These are phyloP conservation scores for Adansonia grandidieri DNA, from an alignment of 441 rosid species.

Conservation along the genomic window DNA sequence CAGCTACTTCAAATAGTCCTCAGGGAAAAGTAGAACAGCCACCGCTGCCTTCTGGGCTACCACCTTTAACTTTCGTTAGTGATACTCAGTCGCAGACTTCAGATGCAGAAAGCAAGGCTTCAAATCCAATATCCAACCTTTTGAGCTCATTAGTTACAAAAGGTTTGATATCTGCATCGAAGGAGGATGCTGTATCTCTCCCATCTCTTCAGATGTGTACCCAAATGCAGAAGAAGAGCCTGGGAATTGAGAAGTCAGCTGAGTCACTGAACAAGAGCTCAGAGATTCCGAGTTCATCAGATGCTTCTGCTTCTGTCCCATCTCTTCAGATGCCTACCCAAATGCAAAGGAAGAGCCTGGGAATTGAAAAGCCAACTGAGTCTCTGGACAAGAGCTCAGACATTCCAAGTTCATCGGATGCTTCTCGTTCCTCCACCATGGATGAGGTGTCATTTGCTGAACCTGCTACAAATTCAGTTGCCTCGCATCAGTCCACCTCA, in stretches of 20 bases:
- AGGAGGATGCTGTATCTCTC: slow-evolving; percentile 49
- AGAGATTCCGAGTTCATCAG: slow-evolving; percentile 14
- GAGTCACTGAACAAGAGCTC: slow-evolving; percentile 30
- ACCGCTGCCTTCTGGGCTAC: slow-evolving; percentile 46
- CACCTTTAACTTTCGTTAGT: slow-evolving; percentile 37
- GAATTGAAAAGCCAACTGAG: slow-evolving; percentile 32
- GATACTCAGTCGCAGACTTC: slow-evolving; percentile 45
- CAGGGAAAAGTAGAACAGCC: slow-evolving; percentile 51
- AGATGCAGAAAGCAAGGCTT: slow-evolving; percentile 45
- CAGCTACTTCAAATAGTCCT: slow-evolving; percentile 35
- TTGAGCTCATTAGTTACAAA: slow-evolving; percentile 86
- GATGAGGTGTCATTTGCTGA: slow-evolving; percentile 41
- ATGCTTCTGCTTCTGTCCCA: slow-evolving; percentile 32
- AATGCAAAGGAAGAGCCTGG: slow-evolving; percentile 40
- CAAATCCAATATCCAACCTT: slow-evolving; percentile 76
- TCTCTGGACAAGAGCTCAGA: slow-evolving; percentile 31
- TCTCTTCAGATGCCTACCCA: slow-evolving; percentile 40
- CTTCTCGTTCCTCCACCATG: slow-evolving; percentile 33
- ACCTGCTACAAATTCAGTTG: slow-evolving; percentile 41
- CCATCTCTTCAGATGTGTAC: slow-evolving; percentile 38
- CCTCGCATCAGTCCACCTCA: slow-evolving; percentile 34
- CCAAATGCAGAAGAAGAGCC: slow-evolving; percentile 41
- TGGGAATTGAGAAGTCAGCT: slow-evolving; percentile 30
- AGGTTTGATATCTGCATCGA: slow-evolving; percentile 89
- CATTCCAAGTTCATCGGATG: slow-evolving; percentile 38